A percentile compares a stretch with the other conserved stretches of the same genome.
Evolutionary conservation across 345 rosid species (phyloP).

Genomic region (Linum tenue): DNA sequence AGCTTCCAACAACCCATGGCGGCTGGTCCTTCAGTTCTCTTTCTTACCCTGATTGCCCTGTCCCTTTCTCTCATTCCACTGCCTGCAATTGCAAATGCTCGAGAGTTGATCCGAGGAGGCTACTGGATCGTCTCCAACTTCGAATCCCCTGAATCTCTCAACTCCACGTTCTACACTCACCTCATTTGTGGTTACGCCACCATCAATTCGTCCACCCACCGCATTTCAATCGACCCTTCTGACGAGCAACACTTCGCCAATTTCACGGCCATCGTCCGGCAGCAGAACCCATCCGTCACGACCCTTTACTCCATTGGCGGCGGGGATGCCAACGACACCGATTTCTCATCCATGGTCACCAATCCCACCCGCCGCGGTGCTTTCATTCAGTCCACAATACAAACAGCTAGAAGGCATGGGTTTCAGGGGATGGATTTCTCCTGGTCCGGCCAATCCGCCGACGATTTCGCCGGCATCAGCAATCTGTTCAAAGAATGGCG

Average conservation of each 20-base stretch:
- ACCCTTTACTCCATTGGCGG: constrained; percentile 14
- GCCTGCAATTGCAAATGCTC: not conserved
- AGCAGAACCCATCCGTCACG: constrained; percentile 14
- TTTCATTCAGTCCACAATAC: constrained; percentile 1
- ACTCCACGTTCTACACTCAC: not conserved
- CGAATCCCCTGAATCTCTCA: not conserved
- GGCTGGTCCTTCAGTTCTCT: not conserved
- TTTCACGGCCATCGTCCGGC: constrained; percentile 16
- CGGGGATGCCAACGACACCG: not conserved
- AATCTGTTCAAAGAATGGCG: constrained; percentile 30
- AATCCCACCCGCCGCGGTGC: not conserved
- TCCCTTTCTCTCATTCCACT: not conserved
- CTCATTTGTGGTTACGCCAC: not conserved
- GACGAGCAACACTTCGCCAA: constrained; percentile 13
- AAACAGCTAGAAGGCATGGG: constrained; percentile 1
- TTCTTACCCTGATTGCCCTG: not conserved
- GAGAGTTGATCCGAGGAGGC: not conserved
- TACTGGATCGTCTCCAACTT: not conserved
- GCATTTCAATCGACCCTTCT: constrained; percentile 9
- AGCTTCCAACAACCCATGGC: too few species aligned
- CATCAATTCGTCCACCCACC: not conserved
- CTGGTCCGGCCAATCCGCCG: constrained; percentile 7
- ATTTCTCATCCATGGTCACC: constrained; percentile 10
- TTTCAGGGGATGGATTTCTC: constrained; percentile 25
- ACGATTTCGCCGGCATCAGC: constrained; percentile 15